A percentile compares a stretch with the other conserved stretches of the same genome.
Conservation (phyloP, 768 basidiomycete genomes). For the Arthromyces matolae region DNA sequence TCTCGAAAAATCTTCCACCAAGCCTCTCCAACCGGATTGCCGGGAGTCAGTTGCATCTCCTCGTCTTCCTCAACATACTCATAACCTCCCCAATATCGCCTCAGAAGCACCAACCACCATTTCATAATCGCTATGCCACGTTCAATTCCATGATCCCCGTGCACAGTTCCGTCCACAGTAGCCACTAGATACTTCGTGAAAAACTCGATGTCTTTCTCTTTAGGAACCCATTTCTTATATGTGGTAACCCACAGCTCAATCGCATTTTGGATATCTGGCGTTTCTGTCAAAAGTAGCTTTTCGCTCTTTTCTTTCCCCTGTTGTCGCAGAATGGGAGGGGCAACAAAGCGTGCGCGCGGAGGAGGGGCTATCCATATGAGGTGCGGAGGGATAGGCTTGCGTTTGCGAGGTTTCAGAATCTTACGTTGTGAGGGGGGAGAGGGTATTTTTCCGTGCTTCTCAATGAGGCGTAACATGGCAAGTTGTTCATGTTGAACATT, state of each 20-base stretch:
- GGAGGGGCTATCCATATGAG: slow-evolving; percentile 47
- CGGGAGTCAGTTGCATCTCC: slow-evolving; percentile 26
- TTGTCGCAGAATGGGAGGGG: slow-evolving; percentile 52
- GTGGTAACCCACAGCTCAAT: slow-evolving; percentile 75
- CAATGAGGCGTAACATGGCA: slow-evolving; percentile 49
- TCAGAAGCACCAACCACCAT: slow-evolving; percentile 78
- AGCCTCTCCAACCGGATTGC: slow-evolving; percentile 50
- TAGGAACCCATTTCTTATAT: slow-evolving; percentile 60
- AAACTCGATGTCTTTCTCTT: slow-evolving; percentile 68
- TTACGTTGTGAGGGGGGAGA: slow-evolving; percentile 41
- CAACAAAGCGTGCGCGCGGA: slow-evolving; percentile 50
- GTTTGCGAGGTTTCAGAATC: slow-evolving; percentile 51
- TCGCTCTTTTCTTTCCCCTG: slow-evolving; percentile 53
- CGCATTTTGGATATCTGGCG: slow-evolving; percentile 67
- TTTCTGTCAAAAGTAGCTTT: slow-evolving; percentile 57
- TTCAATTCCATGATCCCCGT: slow-evolving; percentile 61
- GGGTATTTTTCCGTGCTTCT: slow-evolving; percentile 38
- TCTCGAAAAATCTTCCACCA: slow-evolving; percentile 83
- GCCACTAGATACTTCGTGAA: slow-evolving; percentile 71
- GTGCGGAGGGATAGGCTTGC: slow-evolving; percentile 35
- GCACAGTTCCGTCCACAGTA: slow-evolving; percentile 53
- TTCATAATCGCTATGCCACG: slow-evolving; percentile 67
- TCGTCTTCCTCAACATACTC: slow-evolving; percentile 42
- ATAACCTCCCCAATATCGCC: slow-evolving; percentile 57
- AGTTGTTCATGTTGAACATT: slow-evolving; percentile 75